Percentiles rank a stretch among this genome's conserved stretches.
phyloP scores from a whole-genome alignment of 2,329 filamentous ascomycete species.

The Diplocarpon mali region DNA sequence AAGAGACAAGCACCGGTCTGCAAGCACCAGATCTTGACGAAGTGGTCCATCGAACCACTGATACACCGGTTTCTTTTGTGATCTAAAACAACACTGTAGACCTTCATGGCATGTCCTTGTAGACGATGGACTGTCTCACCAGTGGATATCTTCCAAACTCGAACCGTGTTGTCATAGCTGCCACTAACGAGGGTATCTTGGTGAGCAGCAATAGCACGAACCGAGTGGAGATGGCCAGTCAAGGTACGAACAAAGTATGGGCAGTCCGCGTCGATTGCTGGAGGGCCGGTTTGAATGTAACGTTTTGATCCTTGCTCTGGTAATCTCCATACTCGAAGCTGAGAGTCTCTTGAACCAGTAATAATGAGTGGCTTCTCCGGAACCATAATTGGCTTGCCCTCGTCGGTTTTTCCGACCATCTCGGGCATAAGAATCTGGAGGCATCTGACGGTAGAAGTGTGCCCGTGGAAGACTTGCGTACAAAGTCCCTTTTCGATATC shows the following conservation, averaged over 20 bases:
- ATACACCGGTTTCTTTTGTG: slow-evolving; percentile 89
- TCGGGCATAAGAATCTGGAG: slow-evolving; percentile 87
- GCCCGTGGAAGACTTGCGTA: slow-evolving; percentile 92
- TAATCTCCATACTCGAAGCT: slow-evolving; percentile 86
- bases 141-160: slow-evolving; percentile 95
- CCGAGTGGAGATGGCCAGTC: slow-evolving; percentile 80
- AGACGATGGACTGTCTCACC: slow-evolving; percentile 79
- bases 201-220: slow-evolving; percentile 89
- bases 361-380: slow-evolving; percentile 93
- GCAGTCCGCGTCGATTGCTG: slow-evolving; percentile 67
- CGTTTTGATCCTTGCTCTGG: slow-evolving; percentile 67
- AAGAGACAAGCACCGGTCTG: slow-evolving; percentile 75
- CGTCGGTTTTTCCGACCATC: slow-evolving; percentile 57
- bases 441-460: slow-evolving; percentile 94
- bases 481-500: slow-evolving; percentile 89
- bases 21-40: slow-evolving; percentile 96
- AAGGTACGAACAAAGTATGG: slow-evolving; percentile 89
- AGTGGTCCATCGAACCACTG: slow-evolving; percentile 95
- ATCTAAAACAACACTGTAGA: slow-evolving; percentile 94
- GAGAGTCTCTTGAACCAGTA: slow-evolving; percentile 90
- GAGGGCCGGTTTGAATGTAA: slow-evolving; percentile 69
- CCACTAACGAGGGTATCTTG: slow-evolving; percentile 94
- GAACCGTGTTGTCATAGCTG: slow-evolving; percentile 89
- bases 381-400: slow-evolving; percentile 75
- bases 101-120: slow-evolving; percentile 80